Evolutionary conservation across 768 basidiomycete species (phyloP).

Genomic region (Mycena albidolilacea): DNA sequence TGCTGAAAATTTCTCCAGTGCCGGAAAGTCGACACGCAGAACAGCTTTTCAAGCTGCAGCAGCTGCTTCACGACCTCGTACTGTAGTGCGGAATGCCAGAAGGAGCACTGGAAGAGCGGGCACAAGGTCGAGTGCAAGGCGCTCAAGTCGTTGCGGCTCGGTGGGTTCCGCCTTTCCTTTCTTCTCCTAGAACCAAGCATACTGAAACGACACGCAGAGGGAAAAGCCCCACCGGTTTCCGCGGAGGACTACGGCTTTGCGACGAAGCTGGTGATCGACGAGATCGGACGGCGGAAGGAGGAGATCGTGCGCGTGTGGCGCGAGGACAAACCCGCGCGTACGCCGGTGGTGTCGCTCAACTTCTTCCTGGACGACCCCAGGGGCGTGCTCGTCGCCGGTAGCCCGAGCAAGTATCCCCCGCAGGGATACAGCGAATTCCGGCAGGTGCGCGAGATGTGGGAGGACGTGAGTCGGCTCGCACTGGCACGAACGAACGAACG

Average conservation of each 20-base stretch:
- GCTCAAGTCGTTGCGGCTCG: slow-evolving; percentile 26
- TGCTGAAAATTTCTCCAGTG: slow-evolving; percentile 25
- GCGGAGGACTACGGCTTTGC: slow-evolving; percentile 37
- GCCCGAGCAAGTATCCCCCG: slow-evolving; percentile 31
- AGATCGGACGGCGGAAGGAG: slow-evolving; percentile 32
- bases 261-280: slow-evolving; percentile 31
- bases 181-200: background rate
- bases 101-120: slow-evolving; percentile 36
- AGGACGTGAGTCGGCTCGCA: slow-evolving; percentile 5
- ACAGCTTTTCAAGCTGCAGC: slow-evolving; percentile 38
- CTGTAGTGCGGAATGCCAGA: slow-evolving; percentile 35
- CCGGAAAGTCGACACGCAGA: slow-evolving; percentile 30
- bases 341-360: slow-evolving; percentile 31
- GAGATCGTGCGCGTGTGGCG: slow-evolving; percentile 34
- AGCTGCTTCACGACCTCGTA: slow-evolving; percentile 36
- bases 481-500: no score
- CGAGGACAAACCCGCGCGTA: slow-evolving; percentile 30
- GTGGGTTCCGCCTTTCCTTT: slow-evolving; percentile 3
- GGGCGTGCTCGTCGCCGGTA: slow-evolving; percentile 29
- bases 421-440: slow-evolving; percentile 31
- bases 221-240: slow-evolving; percentile 17
- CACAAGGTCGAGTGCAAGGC: slow-evolving; percentile 34
- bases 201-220: slow-evolving; percentile 16
- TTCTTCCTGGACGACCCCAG: slow-evolving; percentile 33
- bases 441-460: slow-evolving; percentile 35